Conservation (phyloP, 352 stramenopile genomes). For the Phytophthora podocarpi region DNA sequence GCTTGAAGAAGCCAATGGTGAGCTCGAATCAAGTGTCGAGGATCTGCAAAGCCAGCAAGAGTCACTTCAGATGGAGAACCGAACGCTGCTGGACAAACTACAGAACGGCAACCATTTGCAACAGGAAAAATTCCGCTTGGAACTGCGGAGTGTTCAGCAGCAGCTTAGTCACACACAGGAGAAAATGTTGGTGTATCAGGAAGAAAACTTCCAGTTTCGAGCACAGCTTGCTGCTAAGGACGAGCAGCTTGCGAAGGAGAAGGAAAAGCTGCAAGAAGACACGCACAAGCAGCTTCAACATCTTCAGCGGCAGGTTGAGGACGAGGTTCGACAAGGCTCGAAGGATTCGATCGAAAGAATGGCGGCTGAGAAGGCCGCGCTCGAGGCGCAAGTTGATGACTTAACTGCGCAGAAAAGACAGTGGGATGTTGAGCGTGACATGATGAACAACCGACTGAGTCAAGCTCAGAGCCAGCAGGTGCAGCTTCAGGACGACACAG, state of each 20-base stretch:
- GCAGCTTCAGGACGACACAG: conserved; percentile 68
- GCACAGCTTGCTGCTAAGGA: conserved; percentile 60
- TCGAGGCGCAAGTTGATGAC: conserved; percentile 56
- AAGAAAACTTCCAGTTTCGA: conserved; percentile 70
- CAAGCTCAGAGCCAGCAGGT: conserved; percentile 52
- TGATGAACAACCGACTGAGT: conserved; percentile 51
- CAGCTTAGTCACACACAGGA: conserved; percentile 68
- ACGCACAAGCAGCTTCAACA: conserved; percentile 63
- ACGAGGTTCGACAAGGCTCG: conserved; percentile 63
- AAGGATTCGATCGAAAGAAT: conserved; percentile 52
- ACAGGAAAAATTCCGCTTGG: conserved; percentile 74
- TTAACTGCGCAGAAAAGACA: conserved; percentile 49
- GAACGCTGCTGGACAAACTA: conserved; percentile 67
- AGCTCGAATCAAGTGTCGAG: conserved; percentile 66
- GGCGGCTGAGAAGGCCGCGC: conserved; percentile 44
- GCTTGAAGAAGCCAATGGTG: conserved; percentile 52
- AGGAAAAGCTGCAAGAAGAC: conserved; percentile 60
- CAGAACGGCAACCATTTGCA: conserved; percentile 71
- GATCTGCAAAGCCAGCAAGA: conserved; percentile 64
- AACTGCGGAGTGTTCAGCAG: conserved; percentile 64
- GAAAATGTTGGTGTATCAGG: conserved; percentile 73
- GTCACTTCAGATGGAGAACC: conserved; percentile 70
- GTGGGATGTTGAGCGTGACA: conserved; percentile 57
- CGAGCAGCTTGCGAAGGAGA: conserved; percentile 61
- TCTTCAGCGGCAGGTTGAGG: conserved; percentile 59